Evolutionary conservation across 805 yeast genomes (phyloP), one percentile per base, ranked within the genome.

Genomic region (Cyberlindnera euphorbiae): DNA sequence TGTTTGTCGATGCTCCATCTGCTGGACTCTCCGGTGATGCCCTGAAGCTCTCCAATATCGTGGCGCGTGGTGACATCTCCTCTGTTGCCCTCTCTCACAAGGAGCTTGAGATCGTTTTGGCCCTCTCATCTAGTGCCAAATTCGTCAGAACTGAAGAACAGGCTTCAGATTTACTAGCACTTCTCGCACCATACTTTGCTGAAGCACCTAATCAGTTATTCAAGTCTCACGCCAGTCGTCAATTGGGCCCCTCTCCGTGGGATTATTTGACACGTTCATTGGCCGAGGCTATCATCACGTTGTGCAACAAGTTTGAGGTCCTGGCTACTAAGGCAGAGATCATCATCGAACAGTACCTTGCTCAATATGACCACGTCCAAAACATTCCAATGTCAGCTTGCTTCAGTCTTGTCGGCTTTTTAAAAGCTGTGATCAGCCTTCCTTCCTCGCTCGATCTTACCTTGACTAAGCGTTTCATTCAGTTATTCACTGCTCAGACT

Each of bases 101-200:
- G 39, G 82, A 78, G 42, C 65, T 70, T 52, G 83, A 78, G 47
- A 67, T 73, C 10, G 54, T 78, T 33, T 37, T 70, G 27, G 75
- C 82, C 0, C 56, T 77, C n/a, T 64, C 52, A 67, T 9, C 52
- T 68, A 4, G 38, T 39, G 5, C 32, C 17, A 15, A 26, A 18
- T 23, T 13, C 19, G 59, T 63, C 8, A 40, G 56, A 32, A 59
- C 58, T 24, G 46, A 50, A 17, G 51, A 55, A 1, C 71, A 69
- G 31, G 77, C 74, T 1, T 30, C 36, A 11, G 51, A 56, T 5
- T 38, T 66, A 18, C 50, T 77, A 14, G 53, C 63, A 8, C 68
- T 71, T 30, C 55, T 78, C 33, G 43, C 66, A 4, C 54, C 64
- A 2, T 76, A 77, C 46, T 67, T 77, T 28, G 49, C 69, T 32